Conservation (phyloP, 805 yeast genomes). For the Hermanozyma aechmeae region DNA sequence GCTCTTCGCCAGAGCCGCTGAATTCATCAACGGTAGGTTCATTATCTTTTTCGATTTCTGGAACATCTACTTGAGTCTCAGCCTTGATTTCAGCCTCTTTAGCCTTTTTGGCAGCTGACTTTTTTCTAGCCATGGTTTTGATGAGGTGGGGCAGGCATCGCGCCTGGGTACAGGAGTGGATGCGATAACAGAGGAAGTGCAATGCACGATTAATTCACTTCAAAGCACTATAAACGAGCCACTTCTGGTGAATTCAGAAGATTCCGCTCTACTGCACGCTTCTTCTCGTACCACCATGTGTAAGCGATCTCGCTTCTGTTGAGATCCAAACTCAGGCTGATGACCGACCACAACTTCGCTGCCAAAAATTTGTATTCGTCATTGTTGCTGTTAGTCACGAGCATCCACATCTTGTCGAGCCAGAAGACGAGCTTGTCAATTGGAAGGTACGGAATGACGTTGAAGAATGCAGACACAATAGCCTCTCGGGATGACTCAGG, state of each 20-base stretch:
- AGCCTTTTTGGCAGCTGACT: slow-evolving; percentile 72
- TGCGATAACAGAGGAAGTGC: too few species aligned
- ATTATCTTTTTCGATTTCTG: slow-evolving; percentile 3
- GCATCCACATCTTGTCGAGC: slow-evolving; percentile 36
- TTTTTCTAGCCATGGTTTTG: slow-evolving; percentile 81
- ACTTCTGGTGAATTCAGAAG: too few species aligned
- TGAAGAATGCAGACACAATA: slow-evolving; percentile 35
- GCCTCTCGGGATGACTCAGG: slow-evolving; percentile 42
- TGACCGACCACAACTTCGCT: slow-evolving; percentile 39
- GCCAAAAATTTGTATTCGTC: slow-evolving; percentile 32
- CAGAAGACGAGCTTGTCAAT: slow-evolving; percentile 31
- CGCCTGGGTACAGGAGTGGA: too few species aligned
- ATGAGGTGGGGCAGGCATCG: too few species aligned
- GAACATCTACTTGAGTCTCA: slow-evolving; percentile 1
- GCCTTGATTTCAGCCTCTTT: slow-evolving; percentile 32
- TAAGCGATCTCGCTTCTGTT: slow-evolving; percentile 47
- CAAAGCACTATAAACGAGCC: too few species aligned
- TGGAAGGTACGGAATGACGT: slow-evolving; percentile 45
- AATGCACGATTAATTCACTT: too few species aligned
- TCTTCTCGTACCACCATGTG: slow-evolving; percentile 52
- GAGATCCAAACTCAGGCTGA: slow-evolving; percentile 50
- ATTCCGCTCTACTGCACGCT: slow-evolving; percentile 7
- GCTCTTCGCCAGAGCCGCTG: slow-evolving; percentile 27
- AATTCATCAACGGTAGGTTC: slow-evolving; percentile 22
- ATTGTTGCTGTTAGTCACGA: slow-evolving; percentile 21